Evolutionary conservation across 1,284 basidiomycete genomes (phyloP).

Genomic region (Leccinum fallax): DNA sequence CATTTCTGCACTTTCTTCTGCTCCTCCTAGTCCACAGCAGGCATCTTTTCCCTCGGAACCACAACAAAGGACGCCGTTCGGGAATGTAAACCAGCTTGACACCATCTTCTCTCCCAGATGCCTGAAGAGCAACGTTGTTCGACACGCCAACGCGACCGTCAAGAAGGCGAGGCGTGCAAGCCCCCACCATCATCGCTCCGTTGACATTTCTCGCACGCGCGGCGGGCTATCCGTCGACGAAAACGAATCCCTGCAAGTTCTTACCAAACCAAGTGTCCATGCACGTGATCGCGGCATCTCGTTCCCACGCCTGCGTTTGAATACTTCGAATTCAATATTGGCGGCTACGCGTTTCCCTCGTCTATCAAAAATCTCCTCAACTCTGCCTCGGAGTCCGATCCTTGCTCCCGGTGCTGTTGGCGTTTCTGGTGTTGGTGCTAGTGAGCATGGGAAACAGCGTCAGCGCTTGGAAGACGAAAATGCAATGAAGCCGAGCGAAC

Average conservation of each 20-base stretch:
- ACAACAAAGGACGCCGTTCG: constrained; percentile 1
- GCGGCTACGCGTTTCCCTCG: constrained; percentile 2
- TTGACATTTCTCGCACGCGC: not conserved
- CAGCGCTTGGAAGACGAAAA: not conserved
- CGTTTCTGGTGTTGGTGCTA: not conserved
- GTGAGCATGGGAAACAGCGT: not conserved
- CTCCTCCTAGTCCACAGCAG: constrained; percentile 10
- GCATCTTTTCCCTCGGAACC: not conserved
- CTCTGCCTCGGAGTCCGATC: not conserved
- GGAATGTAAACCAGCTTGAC: constrained; percentile 1
- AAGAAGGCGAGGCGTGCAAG: constrained; percentile 13
- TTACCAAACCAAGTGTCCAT: not conserved
- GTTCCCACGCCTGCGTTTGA: constrained; percentile 18
- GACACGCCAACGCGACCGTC: not conserved
- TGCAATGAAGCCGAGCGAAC: not conserved
- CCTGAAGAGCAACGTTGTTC: not conserved
- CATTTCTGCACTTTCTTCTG: constrained; percentile 8
- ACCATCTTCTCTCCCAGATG: not conserved
- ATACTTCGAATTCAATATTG: not conserved
- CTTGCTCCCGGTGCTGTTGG: not conserved
- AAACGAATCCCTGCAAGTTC: constrained; percentile 21
- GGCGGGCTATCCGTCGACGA: constrained; percentile 17
- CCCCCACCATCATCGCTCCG: not conserved
- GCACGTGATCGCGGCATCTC: constrained; percentile 8
- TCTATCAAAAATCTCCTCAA: constrained; percentile 16